Evolutionary conservation across 345 rosid genomes (phyloP), one percentile per base, ranked within the genome.

Genomic region (Hirschfeldia incana): DNA sequence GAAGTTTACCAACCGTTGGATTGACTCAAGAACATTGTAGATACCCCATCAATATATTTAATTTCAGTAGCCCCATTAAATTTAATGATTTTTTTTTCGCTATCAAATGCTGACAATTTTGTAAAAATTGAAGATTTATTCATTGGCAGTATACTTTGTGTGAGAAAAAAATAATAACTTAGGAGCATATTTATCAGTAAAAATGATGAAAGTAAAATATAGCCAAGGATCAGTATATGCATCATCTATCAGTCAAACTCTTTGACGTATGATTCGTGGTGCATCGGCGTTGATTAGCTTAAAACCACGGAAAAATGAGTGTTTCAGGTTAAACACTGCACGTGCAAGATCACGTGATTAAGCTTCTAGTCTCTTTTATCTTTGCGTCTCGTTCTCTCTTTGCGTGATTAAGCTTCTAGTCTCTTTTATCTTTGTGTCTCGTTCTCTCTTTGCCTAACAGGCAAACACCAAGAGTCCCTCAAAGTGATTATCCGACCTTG

Each of bases 1-100:
- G 1, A n/a, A 34, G 9, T 37, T 8, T 77, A 32, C 0, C 74
- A 49, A 69, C 75, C 80, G 75, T 77, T 69, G 69, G 80, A 77
- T 69, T 42, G 30, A 27, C 4, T 58, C 73, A 0, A 4, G 11
- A 34, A 33, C 11, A 55, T 15, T 55, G 63, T 32, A 32, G 73
- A 53, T 21, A 66, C 33, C 8, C 21, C 8, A 65, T 66, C 30
- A 5, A 27, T 44, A 6, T 6, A 42, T 66, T 67, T 1, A 15
- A 39, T 26, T 26, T 3, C 17, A 1, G 1, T 34, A 2, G 21
- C 21, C 67, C 51, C 70, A 10, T 66, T 17, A 16, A 6, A 16
- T 1, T 6, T 6, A 15, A 1, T 15, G 5, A 15, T 9, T 11
- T 39, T 39, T 2, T 44, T 3, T 37, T 37, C 3, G 0, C 11